phyloP scores from a whole-genome alignment of 129 eudicot genomes.

The Lactuca sativa region DNA sequence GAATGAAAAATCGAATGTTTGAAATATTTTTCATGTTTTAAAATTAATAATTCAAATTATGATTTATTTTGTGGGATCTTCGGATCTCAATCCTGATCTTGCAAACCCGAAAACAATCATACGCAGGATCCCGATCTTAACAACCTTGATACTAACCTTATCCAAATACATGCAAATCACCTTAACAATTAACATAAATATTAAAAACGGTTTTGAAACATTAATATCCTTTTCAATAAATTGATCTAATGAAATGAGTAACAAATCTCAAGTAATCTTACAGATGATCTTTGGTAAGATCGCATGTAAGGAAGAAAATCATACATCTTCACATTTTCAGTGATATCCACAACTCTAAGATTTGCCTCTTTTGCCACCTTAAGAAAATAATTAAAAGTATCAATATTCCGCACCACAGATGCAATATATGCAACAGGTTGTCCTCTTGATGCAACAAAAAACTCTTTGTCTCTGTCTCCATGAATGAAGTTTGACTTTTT shows the following conservation, averaged over 20 bases:
- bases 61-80: too few species aligned
- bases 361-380: conserved; percentile 46
- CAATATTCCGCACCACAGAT: conserved; percentile 68
- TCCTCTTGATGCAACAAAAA: conserved; percentile 20
- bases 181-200: neutral
- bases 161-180: neutral
- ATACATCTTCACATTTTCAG: conserved; percentile 43
- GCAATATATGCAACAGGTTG: conserved; percentile 77
- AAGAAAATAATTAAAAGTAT: conserved; percentile 65
- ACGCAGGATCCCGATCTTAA: too few species aligned
- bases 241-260: conserved; percentile 9
- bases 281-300: conserved; percentile 54
- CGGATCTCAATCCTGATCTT: too few species aligned
- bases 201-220: neutral
- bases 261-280: conserved; percentile 37
- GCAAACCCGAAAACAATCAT: too few species aligned
- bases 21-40: too few species aligned
- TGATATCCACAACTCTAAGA: conserved; percentile 55
- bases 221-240: neutral
- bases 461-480: conserved; percentile 13
- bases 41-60: too few species aligned
- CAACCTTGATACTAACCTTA: too few species aligned
- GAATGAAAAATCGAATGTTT: too few species aligned
- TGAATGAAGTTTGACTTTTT: conserved; percentile 22
- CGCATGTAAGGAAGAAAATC: conserved; percentile 75